Base-by-base conservation (phyloP, 225 moss, liverwort and hornwort species). In the Marchantia polymorpha region DNA sequence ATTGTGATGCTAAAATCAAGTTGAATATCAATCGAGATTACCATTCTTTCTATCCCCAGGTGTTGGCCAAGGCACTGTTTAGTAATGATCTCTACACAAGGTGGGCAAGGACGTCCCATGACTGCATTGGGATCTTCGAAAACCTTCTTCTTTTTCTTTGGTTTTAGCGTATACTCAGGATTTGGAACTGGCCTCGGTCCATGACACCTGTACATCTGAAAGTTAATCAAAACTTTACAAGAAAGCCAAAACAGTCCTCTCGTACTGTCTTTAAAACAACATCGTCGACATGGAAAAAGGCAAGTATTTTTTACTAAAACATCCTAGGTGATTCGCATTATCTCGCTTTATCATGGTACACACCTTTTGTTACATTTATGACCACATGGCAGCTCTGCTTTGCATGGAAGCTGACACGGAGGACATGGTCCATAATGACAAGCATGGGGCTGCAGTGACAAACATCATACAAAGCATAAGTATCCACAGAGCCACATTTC, bases 351-450 rank as follows among this genome's bases (percentile, higher is more conserved):
- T 19, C 69, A 7, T 46, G 47, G 22, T 1, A 77, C 79, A 58
- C 74, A 95, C 95, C 89, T 92, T 80, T 77, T 84, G 49, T 84
- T 83, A 83, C 96, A 96, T 53, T 50, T 79, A 88, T 94, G 96
- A 81, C 91, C 86, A 83, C 96, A 96, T 14, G 77, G 79, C 76
- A 96, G 69, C 25, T 69, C 52, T 53, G 84, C 50, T 83, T 82
- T 84, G 80, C 96, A 96, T 60, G 84, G 72, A 14, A 93, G 88
- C 58, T 86, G 92, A 52, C 96, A 96, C 72, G 88, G 88, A 58
- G 96, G 94, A 79, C 96, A 96, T 5, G 84, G 79, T 50, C 92
- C 96, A 81, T 94, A 96, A 78, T 96, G 96, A 79, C 96, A 96
- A 82, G 87, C 83, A 82, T 96, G 96, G 69, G 91, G 87, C 96